phyloP scores from a whole-genome alignment of 345 rosid genomes.

The Lenwebbia sp. region DNA sequence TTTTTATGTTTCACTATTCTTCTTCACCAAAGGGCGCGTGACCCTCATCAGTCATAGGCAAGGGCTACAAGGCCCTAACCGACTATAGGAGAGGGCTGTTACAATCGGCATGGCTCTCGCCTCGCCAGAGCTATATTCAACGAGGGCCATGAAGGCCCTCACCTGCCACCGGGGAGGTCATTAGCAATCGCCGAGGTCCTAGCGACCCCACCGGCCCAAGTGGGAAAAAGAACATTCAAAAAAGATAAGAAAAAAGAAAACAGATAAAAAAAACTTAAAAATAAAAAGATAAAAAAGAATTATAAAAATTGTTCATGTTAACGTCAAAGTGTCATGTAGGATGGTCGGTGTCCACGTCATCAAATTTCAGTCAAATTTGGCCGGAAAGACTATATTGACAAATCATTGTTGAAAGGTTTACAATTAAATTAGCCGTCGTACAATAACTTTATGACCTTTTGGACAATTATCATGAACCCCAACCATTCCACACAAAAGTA shows the following conservation, averaged over 20 bases:
- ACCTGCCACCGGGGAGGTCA: neutral
- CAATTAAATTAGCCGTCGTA: too few relatives aligned
- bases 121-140: neutral
- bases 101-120: too few relatives aligned
- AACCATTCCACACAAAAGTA: neutral
- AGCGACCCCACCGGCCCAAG: neutral
- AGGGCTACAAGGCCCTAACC: neutral
- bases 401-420: too few relatives aligned
- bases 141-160: neutral
- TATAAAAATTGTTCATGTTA: neutral
- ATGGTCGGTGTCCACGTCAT: too few relatives aligned
- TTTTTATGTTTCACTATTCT: neutral
- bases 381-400: too few relatives aligned
- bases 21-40: neutral
- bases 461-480: too few relatives aligned
- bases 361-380: too few relatives aligned
- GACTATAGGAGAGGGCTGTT: neutral
- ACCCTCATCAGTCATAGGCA: neutral
- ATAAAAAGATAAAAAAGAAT: neutral
- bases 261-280: neutral
- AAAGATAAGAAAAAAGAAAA: neutral
- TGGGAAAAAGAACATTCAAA: neutral
- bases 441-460: too few relatives aligned
- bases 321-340: too few relatives aligned
- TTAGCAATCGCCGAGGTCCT: neutral